Evolutionary conservation across 164 flowering plant genomes (phyloP), one percentile per base, ranked within the genome.

Genomic region (Dillenia suffruticosa): DNA sequence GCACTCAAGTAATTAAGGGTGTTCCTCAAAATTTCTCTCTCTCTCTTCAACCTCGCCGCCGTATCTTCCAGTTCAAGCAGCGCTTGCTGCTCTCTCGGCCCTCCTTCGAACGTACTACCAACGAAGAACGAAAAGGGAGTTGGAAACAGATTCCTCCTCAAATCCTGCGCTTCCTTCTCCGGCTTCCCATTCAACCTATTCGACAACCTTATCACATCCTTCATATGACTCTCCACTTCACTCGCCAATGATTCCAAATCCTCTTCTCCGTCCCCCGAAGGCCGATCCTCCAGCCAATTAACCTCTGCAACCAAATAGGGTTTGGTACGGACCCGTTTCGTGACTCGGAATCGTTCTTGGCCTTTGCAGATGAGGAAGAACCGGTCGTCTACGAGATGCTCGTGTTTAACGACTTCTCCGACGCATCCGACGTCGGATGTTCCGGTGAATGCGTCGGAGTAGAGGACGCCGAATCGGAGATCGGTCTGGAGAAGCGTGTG

Each of bases 91-190:
- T 93, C 98, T 65, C 89, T 74, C 2, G 97, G 97, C 12, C 97
- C 98, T 1, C 98, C 98, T 56, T 93, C 98, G 57, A 93, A 93
- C 10, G 98, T 90, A 64, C 97, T 88, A 26, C 89, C 98, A 0
- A 93, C 98, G 60, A 93, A 93, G 79, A 93, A 93, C 51, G 97
- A 90, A 64, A 93, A 93, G 12, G 97, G 97, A 10, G 97, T 93
- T 8, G 98, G 98, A 58, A 84, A 93, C 65, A 85, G 51, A 62
- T 90, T 93, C 81, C 87, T 69, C 69, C 98, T 59, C 70, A 93
- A 67, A 57, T 93, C 98, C 72, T 74, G 82, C 8, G 76, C 75
- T 56, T 89, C 94, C 75, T 87, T 87, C 77, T 90, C 98, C n/a
- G 84, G 76, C 71, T 93, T 93, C 54, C 97, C 98, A 50, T 85